Base-by-base conservation (phyloP, 2,329 filamentous ascomycete genomes). In the Hysterium pulicare region DNA sequence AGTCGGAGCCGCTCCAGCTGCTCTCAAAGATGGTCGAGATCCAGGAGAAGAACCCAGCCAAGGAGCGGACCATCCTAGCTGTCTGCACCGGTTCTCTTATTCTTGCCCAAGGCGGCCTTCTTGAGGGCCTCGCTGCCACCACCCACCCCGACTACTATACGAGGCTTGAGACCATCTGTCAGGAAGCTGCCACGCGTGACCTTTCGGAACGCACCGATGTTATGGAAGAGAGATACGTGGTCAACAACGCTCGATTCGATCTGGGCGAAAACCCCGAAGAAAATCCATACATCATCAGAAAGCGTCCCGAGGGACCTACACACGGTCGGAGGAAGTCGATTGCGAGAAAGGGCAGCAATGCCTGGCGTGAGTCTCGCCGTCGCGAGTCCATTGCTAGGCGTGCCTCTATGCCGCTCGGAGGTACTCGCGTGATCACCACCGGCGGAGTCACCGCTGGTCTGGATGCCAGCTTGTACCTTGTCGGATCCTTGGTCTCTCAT, bases 171-270 rank as follows among this genome's bases (percentile, higher is more conserved):
- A 90, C 83, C 57, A 71, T 90, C 54, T 90, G 86, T 75, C 86
- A 85, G 66, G 82, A 87, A 51, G 81, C 82, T 36, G 79, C 85
- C 34, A 79, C 81, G 44, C 76, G 82, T 49, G 82, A 87, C 65
- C 74, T 86, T 53, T 78, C 81, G 43, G 84, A 90, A 72, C 83
- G 86, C 61, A 89, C 86, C 57, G 87, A 93, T 60, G 85, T 93
- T 50, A 78, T 91, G 59, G 87, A 93, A 61, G 84, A 87, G 60
- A 79, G 87, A 60, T 94, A 93, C 63, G 87, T 94, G 16, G 88
- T 94, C 66, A 94, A 94, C 76, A 93, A 94, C 70, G 83, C 90
- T 46, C 85, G 88, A 55, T 94, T 91, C 66, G 87, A 93, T 57
- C 74, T 93, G 33, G 78, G 76, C 54, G 84, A 85, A 47, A 82